Percentiles rank a stretch among this genome's conserved stretches.
Evolutionary conservation across 345 rosid genomes (phyloP).

Genomic region (Toxicodendron radicans): DNA sequence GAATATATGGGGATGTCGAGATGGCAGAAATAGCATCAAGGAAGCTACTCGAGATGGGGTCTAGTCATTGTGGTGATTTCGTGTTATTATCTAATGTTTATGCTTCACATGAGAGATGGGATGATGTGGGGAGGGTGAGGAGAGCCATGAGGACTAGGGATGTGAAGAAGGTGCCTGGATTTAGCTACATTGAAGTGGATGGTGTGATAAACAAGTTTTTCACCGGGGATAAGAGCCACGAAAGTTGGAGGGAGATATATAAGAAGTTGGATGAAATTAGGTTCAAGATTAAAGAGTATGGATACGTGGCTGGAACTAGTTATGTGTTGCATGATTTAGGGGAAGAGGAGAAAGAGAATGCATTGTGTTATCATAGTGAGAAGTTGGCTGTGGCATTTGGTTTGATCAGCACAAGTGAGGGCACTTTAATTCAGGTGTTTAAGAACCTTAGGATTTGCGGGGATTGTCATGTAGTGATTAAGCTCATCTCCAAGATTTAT

Average conservation of each 20-base stretch:
- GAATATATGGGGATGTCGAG: constrained; percentile 59
- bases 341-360: constrained; percentile 89
- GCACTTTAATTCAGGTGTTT: constrained; percentile 63
- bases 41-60: constrained; percentile 73
- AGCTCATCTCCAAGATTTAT: constrained; percentile 70
- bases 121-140: constrained; percentile 75
- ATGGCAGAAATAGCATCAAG: constrained; percentile 72
- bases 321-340: constrained; percentile 87
- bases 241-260: constrained; percentile 57
- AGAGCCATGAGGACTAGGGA: constrained; percentile 68
- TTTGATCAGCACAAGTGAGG: constrained; percentile 49
- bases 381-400: constrained; percentile 89
- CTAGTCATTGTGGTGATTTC: constrained; percentile 70
- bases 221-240: constrained; percentile 66
- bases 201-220: constrained; percentile 69
- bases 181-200: constrained; percentile 73
- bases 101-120: constrained; percentile 78
- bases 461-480: constrained; percentile 75
- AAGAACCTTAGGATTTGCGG: constrained; percentile 90
- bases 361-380: constrained; percentile 75
- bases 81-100: constrained; percentile 76
- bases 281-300: constrained; percentile 62
- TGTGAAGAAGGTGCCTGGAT: constrained; percentile 77
- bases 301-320: constrained; percentile 72
- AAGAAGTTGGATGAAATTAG: constrained; percentile 71